phyloP scores from a whole-genome alignment of 2,329 filamentous ascomycete genomes.

The Xylaria sp. region DNA sequence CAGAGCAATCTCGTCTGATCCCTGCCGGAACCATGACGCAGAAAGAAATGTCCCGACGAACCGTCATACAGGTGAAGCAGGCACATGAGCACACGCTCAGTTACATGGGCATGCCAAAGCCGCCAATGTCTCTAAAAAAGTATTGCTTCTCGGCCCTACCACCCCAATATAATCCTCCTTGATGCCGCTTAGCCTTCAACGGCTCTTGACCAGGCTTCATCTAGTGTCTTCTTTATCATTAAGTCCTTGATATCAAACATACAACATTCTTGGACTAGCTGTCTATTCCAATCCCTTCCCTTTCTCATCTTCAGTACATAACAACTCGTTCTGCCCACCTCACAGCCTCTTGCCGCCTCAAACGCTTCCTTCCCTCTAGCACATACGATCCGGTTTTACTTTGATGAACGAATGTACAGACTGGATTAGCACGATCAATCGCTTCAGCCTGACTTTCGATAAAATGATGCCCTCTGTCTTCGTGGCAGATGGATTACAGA shows the following conservation, averaged over 20 bases:
- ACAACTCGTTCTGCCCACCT: conserved; percentile 34
- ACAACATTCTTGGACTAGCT: conserved; percentile 46
- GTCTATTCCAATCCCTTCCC: conserved; percentile 41
- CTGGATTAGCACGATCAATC: conserved; percentile 10
- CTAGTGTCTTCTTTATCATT: conserved; percentile 45
- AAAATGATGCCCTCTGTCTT: conserved; percentile 53
- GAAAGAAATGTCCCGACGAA: conserved; percentile 49
- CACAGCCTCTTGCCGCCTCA: background rate
- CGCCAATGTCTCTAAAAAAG: conserved; percentile 50
- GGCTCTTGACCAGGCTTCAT: conserved; percentile 42
- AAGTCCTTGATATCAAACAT: conserved; percentile 46
- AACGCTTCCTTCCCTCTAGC: conserved; percentile 4
- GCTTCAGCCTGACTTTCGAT: conserved; percentile 17
- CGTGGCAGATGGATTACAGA: conserved; percentile 50
- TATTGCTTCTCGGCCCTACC: conserved; percentile 53
- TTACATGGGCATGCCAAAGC: conserved; percentile 53
- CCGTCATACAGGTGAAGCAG: conserved; percentile 51
- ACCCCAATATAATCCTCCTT: conserved; percentile 52
- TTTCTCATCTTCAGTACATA: conserved; percentile 40
- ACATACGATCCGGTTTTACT: conserved; percentile 10
- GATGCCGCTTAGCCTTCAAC: conserved; percentile 47
- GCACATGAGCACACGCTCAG: conserved; percentile 49
- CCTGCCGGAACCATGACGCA: conserved; percentile 54
- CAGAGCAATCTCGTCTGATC: conserved; percentile 46
- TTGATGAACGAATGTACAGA: conserved; percentile 11